These are phyloP conservation scores for Paspalum notatum DNA, from an alignment of 176 grass and related monocot species.

Conservation along the genomic window DNA sequence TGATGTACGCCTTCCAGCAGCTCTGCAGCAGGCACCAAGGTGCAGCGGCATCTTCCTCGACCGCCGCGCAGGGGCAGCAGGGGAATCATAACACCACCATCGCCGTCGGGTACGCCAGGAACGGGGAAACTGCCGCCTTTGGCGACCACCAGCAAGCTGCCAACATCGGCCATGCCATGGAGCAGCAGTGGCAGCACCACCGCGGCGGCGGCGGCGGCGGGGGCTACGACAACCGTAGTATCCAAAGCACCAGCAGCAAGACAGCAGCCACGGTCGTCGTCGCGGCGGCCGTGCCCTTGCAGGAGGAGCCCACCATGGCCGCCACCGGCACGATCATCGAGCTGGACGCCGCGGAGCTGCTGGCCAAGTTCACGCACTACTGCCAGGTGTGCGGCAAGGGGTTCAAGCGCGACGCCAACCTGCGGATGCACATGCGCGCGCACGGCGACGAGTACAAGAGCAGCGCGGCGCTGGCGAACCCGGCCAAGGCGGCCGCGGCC, in stretches of 20 bases:
- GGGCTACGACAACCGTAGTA: background rate
- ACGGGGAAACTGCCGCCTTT: background rate
- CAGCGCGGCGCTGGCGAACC: constrained; percentile 71
- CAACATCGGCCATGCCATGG: constrained; percentile 10
- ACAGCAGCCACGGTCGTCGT: background rate
- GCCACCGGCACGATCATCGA: constrained; percentile 60
- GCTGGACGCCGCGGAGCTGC: constrained; percentile 69
- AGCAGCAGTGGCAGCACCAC: constrained; percentile 1
- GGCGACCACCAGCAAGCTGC: background rate
- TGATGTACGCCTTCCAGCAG: constrained; percentile 82
- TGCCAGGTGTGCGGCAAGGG: constrained; percentile 95
- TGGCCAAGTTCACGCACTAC: constrained; percentile 96
- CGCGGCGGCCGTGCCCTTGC: background rate
- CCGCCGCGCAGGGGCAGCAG: background rate
- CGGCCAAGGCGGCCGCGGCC: constrained; percentile 8
- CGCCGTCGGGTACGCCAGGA: background rate
- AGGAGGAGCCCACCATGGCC: too few relatives aligned
- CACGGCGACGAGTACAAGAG: constrained; percentile 99
- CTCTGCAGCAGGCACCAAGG: background rate
- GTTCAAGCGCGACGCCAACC: constrained; percentile 98
- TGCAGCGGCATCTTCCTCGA: background rate
- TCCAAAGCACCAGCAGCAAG: background rate
- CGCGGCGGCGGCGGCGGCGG: constrained; percentile 9
- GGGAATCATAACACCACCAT: background rate
- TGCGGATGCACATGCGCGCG: constrained; percentile 97